Percentiles rank a stretch among this genome's conserved stretches.
phyloP scores from a whole-genome alignment of 768 basidiomycete genomes.

The Lyophyllum atratum region DNA sequence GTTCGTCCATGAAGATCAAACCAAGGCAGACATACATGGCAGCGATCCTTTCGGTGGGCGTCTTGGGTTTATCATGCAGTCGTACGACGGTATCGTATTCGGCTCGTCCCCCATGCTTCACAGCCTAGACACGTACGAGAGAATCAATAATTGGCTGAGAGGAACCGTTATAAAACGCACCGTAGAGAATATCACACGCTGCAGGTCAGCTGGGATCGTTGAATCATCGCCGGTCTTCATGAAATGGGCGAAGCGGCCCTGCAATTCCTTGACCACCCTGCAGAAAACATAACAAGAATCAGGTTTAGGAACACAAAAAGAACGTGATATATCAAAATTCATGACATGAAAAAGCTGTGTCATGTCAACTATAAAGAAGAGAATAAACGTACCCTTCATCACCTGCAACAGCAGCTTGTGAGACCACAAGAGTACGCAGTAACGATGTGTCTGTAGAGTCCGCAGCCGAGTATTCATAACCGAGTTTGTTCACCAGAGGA shows the following conservation, averaged over 20 bases:
- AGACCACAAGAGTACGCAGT: constrained; percentile 75
- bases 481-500: constrained; percentile 78
- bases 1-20: background rate
- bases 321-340: background rate
- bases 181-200: constrained; percentile 51
- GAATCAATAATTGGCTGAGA: background rate
- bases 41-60: constrained; percentile 70
- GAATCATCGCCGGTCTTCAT: constrained; percentile 74
- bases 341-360: constrained; percentile 3
- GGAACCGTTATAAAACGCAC: constrained; percentile 36
- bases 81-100: constrained; percentile 76
- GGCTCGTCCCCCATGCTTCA: constrained; percentile 67
- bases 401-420: constrained; percentile 38
- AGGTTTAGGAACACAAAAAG: background rate
- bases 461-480: constrained; percentile 67
- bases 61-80: constrained; percentile 71
- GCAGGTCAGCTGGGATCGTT: constrained; percentile 79
- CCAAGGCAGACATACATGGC: constrained; percentile 54
- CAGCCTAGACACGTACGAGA: constrained; percentile 51
- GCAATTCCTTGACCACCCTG: constrained; percentile 77
- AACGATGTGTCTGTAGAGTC: constrained; percentile 72
- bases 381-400: constrained; percentile 24
- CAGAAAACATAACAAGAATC: background rate
- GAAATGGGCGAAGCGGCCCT: constrained; percentile 69
- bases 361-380: background rate